These are phyloP conservation scores for Castanea crenata DNA, from an alignment of 306 rosid species.

Conservation along the genomic window DNA sequence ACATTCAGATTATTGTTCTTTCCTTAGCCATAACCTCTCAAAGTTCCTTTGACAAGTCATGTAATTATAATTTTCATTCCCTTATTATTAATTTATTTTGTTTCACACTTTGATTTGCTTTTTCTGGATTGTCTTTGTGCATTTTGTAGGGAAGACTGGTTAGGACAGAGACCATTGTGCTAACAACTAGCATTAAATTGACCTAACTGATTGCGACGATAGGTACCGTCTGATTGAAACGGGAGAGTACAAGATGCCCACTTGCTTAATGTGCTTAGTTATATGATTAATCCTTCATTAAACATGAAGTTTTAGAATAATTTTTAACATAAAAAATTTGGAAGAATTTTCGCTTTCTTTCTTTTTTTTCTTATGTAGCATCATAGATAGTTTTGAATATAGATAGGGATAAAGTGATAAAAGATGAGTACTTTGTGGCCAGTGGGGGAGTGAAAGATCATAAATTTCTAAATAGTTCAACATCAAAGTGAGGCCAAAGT, in stretches of 20 bases:
- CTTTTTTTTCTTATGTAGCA: too few relatives aligned
- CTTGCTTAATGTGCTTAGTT: background rate
- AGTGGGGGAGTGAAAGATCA: constrained; percentile 14
- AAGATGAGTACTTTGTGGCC: background rate
- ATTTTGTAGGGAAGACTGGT: background rate
- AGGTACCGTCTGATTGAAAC: constrained; percentile 5
- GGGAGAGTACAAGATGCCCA: background rate
- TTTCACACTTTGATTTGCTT: background rate
- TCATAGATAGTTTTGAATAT: background rate
- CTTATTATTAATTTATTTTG: background rate
- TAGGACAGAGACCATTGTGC: constrained; percentile 16
- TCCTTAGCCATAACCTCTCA: constrained; percentile 19
- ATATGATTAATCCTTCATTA: background rate
- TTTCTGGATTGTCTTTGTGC: constrained; percentile 21
- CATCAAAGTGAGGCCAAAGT: constrained; percentile 18
- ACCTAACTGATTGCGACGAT: constrained; percentile 14
- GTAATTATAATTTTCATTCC: constrained; percentile 3
- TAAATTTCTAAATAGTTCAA: constrained; percentile 30
- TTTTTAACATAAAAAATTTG: background rate
- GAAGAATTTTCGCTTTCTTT: too few relatives aligned
- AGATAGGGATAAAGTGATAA: constrained; percentile 5
- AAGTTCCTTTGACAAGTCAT: constrained; percentile 10
- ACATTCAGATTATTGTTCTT: constrained; percentile 28
- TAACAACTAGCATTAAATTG: constrained; percentile 1
- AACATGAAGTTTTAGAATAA: background rate